These are phyloP conservation scores for Solanum hybrid DNA, from an alignment of 305 asterid genomes.

Conservation along the genomic window DNA sequence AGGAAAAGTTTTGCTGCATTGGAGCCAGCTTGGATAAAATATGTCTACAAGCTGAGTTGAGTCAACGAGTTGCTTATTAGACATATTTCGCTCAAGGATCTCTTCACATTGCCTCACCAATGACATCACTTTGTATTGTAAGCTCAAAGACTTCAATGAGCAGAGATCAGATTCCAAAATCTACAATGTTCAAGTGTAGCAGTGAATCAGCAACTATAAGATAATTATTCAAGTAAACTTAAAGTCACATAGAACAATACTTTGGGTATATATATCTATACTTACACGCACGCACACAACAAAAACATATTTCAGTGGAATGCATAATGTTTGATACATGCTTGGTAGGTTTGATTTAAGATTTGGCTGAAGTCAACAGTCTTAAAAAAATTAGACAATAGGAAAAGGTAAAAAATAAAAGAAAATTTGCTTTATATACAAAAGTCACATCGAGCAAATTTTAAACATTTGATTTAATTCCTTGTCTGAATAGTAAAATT, in stretches of 20 bases:
- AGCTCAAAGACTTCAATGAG: constrained; percentile 54
- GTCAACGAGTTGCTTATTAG: constrained; percentile 58
- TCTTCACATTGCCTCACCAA: constrained; percentile 75
- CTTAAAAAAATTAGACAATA: neutral
- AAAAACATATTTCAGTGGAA: neutral
- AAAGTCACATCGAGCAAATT: neutral
- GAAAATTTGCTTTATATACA: neutral
- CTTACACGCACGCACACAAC: neutral
- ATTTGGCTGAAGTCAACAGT: neutral
- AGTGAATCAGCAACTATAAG: neutral
- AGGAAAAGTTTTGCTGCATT: constrained; percentile 36
- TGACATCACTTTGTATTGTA: constrained; percentile 48
- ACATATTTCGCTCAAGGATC: constrained; percentile 53
- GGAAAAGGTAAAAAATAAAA: neutral
- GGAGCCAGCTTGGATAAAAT: constrained; percentile 50
- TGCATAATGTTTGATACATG: neutral
- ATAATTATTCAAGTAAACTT: neutral
- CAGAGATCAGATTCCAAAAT: constrained; percentile 57
- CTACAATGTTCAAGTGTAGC: constrained; percentile 21
- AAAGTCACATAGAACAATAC: neutral
- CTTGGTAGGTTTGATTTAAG: neutral
- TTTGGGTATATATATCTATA: neutral
- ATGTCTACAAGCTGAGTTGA: constrained; percentile 68
- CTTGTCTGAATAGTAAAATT: neutral
- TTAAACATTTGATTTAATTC: neutral